A percentile compares a stretch with the other conserved stretches of the same genome.
These are phyloP conservation scores for Ogataea parapolymorpha DNA, from an alignment of 805 yeast genomes.

Conservation along the genomic window DNA sequence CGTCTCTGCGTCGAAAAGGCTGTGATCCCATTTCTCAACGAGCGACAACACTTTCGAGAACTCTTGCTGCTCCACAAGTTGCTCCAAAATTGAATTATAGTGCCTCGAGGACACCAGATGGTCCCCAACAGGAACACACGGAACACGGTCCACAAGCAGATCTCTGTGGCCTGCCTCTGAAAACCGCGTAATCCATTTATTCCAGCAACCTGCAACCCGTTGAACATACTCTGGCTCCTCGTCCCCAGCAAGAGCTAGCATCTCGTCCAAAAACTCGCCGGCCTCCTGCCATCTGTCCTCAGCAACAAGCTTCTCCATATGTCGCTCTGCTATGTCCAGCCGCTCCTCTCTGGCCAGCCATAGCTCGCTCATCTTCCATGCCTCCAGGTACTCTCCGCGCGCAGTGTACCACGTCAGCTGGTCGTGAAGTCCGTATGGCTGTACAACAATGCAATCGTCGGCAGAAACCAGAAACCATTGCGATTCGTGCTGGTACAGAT, in stretches of 20 bases:
- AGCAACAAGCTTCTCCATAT: conserved; percentile 43
- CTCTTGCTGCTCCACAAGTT: conserved; percentile 40
- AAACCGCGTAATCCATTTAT: conserved; percentile 54
- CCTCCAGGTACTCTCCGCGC: conserved; percentile 52
- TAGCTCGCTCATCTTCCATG: conserved; percentile 74
- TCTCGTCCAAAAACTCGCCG: conserved; percentile 43
- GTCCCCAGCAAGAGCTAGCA: conserved; percentile 30
- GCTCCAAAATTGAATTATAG: conserved; percentile 47
- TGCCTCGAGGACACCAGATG: conserved; percentile 33
- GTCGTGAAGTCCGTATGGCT: conserved; percentile 67
- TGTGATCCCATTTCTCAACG: conserved; percentile 55
- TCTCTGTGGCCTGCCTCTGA: conserved; percentile 44
- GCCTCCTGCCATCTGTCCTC: conserved; percentile 55
- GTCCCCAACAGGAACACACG: conserved; percentile 37
- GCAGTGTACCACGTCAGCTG: conserved; percentile 69
- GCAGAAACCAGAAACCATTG: conserved; percentile 74
- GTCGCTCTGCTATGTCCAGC: conserved; percentile 56
- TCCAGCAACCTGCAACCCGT: conserved; percentile 52
- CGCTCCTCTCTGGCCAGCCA: conserved; percentile 50
- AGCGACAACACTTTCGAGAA: conserved; percentile 38
- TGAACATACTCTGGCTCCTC: conserved; percentile 21
- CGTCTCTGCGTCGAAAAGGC: conserved; percentile 44
- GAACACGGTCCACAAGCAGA: conserved; percentile 53
- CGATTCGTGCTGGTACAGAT: conserved; percentile 48
- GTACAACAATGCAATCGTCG: conserved; percentile 73